Evolutionary conservation across 345 rosid species (phyloP).

Genomic region (Arabidopsis thaliana): TAIR10.1 NC_003076.8:4821001-4821500

Average conservation of each 20-base stretch:
- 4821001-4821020: conserved; percentile 26
- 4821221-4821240: conserved; percentile 58
- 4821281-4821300: conserved; percentile 47
- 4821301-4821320: conserved; percentile 26
- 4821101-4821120: conserved; percentile 49
- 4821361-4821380: conserved; percentile 83
- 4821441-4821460: conserved; percentile 54
- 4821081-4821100: conserved; percentile 50
- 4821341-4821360: conserved; percentile 58
- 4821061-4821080: conserved; percentile 47
- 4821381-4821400: conserved; percentile 80
- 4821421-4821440: conserved; percentile 51
- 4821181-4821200: conserved; percentile 42
- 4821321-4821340: conserved; percentile 31
- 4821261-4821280: conserved; percentile 60
- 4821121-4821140: conserved; percentile 41
- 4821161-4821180: conserved; percentile 50
- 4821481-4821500: conserved; percentile 54
- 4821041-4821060: conserved; percentile 36
- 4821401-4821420: conserved; percentile 44
- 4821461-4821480: conserved; percentile 53
- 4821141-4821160: conserved; percentile 48
- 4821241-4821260: conserved; percentile 60
- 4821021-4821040: conserved; percentile 30
- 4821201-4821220: conserved; percentile 52